Percentiles rank a stretch among this genome's conserved stretches.
Evolutionary conservation across 441 rosid genomes (phyloP).

Genomic region (Adansonia rubrostipa): DNA sequence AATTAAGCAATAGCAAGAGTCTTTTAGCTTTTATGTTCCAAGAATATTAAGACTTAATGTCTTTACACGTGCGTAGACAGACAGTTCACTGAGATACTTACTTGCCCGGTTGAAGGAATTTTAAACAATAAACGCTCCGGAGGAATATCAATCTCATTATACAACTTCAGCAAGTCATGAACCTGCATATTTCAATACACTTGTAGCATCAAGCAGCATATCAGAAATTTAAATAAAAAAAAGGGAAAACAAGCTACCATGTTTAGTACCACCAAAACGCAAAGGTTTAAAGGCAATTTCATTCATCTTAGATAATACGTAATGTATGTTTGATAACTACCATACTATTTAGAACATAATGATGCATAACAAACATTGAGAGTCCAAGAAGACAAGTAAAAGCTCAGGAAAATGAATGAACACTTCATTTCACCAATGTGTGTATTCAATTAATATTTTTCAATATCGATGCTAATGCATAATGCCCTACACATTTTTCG

Average conservation of each 20-base stretch:
- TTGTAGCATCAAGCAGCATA: constrained; percentile 28
- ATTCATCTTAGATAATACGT: no score
- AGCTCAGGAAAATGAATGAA: not conserved
- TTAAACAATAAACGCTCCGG: constrained; percentile 80
- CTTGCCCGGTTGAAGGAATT: constrained; percentile 98
- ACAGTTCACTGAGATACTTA: constrained; percentile 38
- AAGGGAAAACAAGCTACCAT: not conserved
- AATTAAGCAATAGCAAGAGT: constrained; percentile 25
- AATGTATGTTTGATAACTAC: no score
- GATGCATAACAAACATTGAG: not conserved
- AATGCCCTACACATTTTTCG: not conserved
- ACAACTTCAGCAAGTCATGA: constrained; percentile 78
- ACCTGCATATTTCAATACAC: constrained; percentile 55
- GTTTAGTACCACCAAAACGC: not conserved
- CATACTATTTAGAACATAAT: not conserved
- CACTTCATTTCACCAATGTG: not conserved
- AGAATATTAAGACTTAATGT: not conserved
- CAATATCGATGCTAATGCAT: not conserved
- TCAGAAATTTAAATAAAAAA: not conserved
- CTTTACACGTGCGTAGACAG: not conserved
- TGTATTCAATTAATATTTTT: not conserved
- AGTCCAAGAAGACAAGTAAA: no score
- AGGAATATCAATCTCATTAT: constrained; percentile 62
- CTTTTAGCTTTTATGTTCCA: not conserved
- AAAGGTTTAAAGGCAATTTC: not conserved